Evolutionary conservation across 768 basidiomycete genomes (phyloP), one percentile per base, ranked within the genome.

Genomic region (Rhizopogon sp.): DNA sequence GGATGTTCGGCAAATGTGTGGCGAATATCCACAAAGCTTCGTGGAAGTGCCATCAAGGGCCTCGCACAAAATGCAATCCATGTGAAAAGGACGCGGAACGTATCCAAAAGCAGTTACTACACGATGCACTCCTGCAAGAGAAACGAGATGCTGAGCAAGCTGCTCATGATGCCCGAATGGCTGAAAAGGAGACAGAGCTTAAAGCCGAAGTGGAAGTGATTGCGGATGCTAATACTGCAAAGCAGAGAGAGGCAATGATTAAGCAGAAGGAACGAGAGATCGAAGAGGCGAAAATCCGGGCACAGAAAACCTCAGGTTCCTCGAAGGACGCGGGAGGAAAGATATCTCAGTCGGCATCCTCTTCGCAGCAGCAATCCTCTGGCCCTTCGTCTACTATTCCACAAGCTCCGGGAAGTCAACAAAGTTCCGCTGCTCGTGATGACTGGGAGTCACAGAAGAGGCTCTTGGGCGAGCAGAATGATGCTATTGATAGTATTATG

Each of bases 401-500:
- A 10, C 52, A 43, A 17, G 17, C 31, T 31, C 20, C 45, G 3
- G 7, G 17, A 11, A 20, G n/a, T 13, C 43, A n/a, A 20, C 5
- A 9, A 16, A 50, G 8, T 5, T 53, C 52, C n/a, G 40, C 31
- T 6, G 52, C 52, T 49, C 43, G 46, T 8, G 52, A 53, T 7
- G 66, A 80, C 50, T 86, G 84, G 84, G 61, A 75, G 47, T 72
- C 76, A 6, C 77, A 79, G 63, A 86, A 85, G 64, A 58, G 58
- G 5, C 44, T 81, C 1, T 74, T 78, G 22, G 84, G 83, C n/a
- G 76, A 70, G 1, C 65, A 54, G 16, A 81, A 80, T 54, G 56
- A 63, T 16, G 65, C 74, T 14, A 77, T 85, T 39, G 84, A 86
- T 56, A 67, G 69, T 0, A 74, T 85, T 56, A 85, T 85, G 83